Evolutionary conservation across 768 basidiomycete species (phyloP).

Genomic region (Leucocoprinus sp.): DNA sequence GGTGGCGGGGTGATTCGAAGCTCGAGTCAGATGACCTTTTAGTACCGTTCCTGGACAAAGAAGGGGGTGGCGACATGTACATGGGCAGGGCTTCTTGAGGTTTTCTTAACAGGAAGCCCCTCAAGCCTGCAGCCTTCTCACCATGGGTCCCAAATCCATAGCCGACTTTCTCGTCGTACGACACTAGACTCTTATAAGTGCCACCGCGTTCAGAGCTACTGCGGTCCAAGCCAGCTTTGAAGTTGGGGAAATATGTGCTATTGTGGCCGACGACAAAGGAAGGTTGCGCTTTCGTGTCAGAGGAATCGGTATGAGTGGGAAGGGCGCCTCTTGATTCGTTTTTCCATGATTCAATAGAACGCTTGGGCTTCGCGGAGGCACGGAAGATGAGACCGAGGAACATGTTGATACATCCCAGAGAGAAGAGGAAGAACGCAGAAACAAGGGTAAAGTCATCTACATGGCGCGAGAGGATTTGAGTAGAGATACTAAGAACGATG

Average conservation of each 20-base stretch:
- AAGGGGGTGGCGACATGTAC: constrained; percentile 30
- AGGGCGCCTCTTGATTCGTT: constrained; percentile 44
- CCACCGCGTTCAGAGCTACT: constrained; percentile 6
- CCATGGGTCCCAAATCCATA: constrained; percentile 78
- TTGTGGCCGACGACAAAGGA: constrained; percentile 19
- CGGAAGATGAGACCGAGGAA: constrained; percentile 69
- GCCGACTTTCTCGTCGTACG: constrained; percentile 32
- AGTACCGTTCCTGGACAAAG: constrained; percentile 15
- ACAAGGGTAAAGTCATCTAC: constrained; percentile 87
- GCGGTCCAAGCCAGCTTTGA: background rate
- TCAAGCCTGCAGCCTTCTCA: constrained; percentile 61
- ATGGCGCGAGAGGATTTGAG: constrained; percentile 66
- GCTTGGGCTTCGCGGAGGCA: constrained; percentile 48
- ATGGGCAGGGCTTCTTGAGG: constrained; percentile 57
- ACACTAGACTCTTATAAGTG: constrained; percentile 4
- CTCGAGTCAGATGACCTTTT: constrained; percentile 10
- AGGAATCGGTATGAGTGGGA: constrained; percentile 33
- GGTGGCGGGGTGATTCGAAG: constrained; percentile 5
- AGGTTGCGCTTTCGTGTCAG: constrained; percentile 20
- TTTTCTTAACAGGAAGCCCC: constrained; percentile 54
- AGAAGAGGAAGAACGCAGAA: constrained; percentile 86
- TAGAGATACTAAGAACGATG: constrained; percentile 43
- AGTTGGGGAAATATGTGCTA: background rate
- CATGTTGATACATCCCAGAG: constrained; percentile 85
- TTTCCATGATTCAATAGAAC: constrained; percentile 60